phyloP scores from a whole-genome alignment of 179 eudicot genomes.

The Silene noctiflora region DNA sequence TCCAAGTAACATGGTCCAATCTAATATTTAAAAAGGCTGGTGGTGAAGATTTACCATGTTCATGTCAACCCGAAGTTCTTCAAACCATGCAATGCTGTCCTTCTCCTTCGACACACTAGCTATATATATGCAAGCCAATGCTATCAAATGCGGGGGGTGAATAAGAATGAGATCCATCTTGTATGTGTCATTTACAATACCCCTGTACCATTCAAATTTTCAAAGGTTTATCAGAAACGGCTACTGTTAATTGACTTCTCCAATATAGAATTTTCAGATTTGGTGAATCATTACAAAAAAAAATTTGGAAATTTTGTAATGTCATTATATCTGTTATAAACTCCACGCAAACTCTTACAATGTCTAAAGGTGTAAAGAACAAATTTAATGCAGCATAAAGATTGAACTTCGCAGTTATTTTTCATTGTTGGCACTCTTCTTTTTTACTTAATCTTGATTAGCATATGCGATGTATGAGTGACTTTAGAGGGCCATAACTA shows the following conservation, averaged over 20 bases:
- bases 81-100: conserved; percentile 91
- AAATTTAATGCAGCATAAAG: not conserved
- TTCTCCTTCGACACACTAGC: conserved; percentile 86
- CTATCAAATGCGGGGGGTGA: conserved; percentile 89
- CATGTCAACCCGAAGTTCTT: conserved; percentile 98
- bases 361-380: not conserved
- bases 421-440: not conserved
- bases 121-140: conserved; percentile 91
- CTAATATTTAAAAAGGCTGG: not conserved
- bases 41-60: conserved; percentile 59
- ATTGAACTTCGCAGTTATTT: not conserved
- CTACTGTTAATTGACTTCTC: not conserved
- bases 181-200: conserved; percentile 89
- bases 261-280: not conserved
- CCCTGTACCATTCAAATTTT: conserved; percentile 46
- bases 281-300: not conserved
- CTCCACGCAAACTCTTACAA: not conserved
- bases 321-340: too few species aligned
- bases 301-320: not conserved
- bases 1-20: not conserved
- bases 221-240: not conserved
- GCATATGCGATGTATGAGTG: not conserved
- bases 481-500: not conserved
- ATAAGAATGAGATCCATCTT: conserved; percentile 92
- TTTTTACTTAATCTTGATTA: not conserved